phyloP scores from a whole-genome alignment of 2,329 filamentous ascomycete genomes.

The Phaeomoniella chlamydospora region DNA sequence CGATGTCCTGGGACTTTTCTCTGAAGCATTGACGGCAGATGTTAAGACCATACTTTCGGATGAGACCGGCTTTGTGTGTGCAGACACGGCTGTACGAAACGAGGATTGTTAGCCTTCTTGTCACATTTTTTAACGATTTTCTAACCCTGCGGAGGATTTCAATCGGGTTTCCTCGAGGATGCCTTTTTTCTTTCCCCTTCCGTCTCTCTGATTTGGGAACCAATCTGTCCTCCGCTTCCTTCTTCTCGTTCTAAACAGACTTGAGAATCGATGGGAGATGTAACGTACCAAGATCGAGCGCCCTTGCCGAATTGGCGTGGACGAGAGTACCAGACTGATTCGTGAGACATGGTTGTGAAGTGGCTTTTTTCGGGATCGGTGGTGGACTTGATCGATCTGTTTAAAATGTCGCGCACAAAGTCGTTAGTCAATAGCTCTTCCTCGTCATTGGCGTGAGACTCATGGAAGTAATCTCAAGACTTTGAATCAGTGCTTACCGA shows the following conservation, averaged over 20 bases:
- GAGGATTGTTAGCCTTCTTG: no score
- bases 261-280: background rate
- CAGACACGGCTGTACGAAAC: slow-evolving; percentile 52
- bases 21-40: slow-evolving; percentile 60
- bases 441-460: background rate
- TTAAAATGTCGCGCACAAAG: no score
- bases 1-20: slow-evolving; percentile 54
- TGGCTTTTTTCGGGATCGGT: slow-evolving; percentile 12
- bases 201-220: no score
- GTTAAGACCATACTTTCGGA: slow-evolving; percentile 96
- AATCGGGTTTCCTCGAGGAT: no score
- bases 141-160: no score
- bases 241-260: no score
- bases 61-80: slow-evolving; percentile 96
- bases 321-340: slow-evolving; percentile 98
- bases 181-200: no score
- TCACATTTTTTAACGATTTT: no score
- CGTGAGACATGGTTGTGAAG: slow-evolving; percentile 67
- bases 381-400: background rate
- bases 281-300: slow-evolving; percentile 14
- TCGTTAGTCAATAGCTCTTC: no score
- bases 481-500: background rate
- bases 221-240: no score
- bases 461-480: no score
- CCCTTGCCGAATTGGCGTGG: slow-evolving; percentile 48